These are phyloP conservation scores for Nannizziopsis arthrosporioides DNA, from an alignment of 2,329 filamentous ascomycete genomes.

Conservation along the genomic window DNA sequence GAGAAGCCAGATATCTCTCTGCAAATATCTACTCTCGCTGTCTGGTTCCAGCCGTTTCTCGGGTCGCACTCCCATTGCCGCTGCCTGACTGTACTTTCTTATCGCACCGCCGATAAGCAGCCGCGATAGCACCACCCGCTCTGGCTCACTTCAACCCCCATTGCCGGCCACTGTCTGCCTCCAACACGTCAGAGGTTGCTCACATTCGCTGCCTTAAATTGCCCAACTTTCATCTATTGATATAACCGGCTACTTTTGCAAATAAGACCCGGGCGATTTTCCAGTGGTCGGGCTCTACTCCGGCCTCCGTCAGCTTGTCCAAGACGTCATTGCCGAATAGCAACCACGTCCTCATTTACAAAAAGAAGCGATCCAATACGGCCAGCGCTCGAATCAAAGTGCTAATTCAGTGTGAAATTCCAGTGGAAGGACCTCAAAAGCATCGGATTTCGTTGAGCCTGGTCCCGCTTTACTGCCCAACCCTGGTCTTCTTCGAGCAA, in stretches of 20 bases:
- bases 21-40: no score
- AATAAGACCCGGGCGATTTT: no score
- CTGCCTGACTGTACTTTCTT: neutral
- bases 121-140: neutral
- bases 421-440: neutral
- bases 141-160: no score
- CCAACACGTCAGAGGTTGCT: no score
- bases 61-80: neutral
- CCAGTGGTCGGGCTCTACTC: no score
- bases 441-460: neutral
- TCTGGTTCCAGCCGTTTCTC: no score
- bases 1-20: no score
- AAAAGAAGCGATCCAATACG: neutral
- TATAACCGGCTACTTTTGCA: no score
- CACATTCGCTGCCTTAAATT: no score
- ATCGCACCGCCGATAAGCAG: slow-evolving; percentile 10
- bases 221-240: no score
- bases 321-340: neutral
- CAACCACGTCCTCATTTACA: neutral
- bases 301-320: neutral
- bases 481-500: neutral
- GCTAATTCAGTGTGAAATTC: slow-evolving; percentile 1
- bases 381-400: neutral
- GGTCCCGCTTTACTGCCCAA: slow-evolving; percentile 3
- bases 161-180: no score